Conservation (phyloP, 75 land plant species). For the Isoetes taiwanensis region DNA sequence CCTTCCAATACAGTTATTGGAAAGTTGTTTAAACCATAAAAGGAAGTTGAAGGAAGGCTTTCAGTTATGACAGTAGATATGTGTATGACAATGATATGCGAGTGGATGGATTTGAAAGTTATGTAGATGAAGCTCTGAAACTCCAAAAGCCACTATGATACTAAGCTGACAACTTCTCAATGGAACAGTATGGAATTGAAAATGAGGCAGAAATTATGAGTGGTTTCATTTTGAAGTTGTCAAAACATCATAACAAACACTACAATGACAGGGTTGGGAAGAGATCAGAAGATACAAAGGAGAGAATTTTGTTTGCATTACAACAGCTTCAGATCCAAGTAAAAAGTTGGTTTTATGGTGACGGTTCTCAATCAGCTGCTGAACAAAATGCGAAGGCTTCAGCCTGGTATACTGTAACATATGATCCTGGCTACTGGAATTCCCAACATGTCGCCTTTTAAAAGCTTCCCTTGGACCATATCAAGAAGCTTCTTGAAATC, state of each 20-base stretch:
- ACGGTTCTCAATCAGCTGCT: no score
- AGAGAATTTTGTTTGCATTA: no score
- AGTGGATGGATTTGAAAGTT: not conserved
- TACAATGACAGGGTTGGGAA: no score
- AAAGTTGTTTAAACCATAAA: not conserved
- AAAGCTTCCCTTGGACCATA: no score
- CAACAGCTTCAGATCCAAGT: no score
- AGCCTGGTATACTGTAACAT: slow-evolving; percentile 91
- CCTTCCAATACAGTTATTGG: not conserved
- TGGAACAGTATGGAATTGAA: not conserved
- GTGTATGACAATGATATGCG: not conserved
- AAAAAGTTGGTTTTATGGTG: no score
- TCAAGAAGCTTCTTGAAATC: no score
- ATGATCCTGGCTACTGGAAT: slow-evolving; percentile 50
- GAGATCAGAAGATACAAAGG: slow-evolving; percentile 4
- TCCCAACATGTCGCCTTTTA: no score
- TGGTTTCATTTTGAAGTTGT: not conserved
- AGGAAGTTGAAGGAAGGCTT: not conserved
- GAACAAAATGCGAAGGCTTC: slow-evolving; percentile 47
- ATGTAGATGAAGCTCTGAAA: not conserved
- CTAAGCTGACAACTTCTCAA: not conserved
- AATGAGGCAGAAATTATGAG: slow-evolving; percentile 5
- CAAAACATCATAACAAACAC: not conserved
- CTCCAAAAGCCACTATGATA: not conserved
- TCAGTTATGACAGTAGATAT: not conserved